Evolutionary conservation across 768 basidiomycete species (phyloP).

Genomic region (Imleria badia): DNA sequence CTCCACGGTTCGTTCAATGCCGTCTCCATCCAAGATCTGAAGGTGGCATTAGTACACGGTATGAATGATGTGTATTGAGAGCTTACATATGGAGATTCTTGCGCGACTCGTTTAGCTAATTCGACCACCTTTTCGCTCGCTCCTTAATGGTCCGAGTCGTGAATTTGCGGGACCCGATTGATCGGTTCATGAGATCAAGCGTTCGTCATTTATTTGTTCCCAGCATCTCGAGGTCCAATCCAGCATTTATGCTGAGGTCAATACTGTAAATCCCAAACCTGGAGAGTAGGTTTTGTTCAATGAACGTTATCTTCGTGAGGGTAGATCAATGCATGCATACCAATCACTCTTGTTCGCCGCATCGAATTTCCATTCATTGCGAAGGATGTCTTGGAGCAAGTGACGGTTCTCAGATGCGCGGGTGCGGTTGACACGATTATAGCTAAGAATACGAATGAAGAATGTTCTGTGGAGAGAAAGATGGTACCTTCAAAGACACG

Average conservation of each 20-base stretch:
- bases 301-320: background rate
- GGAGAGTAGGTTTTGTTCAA: background rate
- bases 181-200: slow-evolving; percentile 63
- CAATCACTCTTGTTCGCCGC: slow-evolving; percentile 83
- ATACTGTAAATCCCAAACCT: slow-evolving; percentile 76
- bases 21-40: slow-evolving; percentile 71
- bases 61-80: background rate
- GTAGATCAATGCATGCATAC: slow-evolving; percentile 34
- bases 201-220: slow-evolving; percentile 75
- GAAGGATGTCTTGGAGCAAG: slow-evolving; percentile 59
- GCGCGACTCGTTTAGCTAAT: slow-evolving; percentile 67
- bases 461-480: background rate
- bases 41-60: background rate
- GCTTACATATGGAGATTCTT: slow-evolving; percentile 60
- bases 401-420: slow-evolving; percentile 66
- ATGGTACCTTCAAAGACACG: slow-evolving; percentile 25
- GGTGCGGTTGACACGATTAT: slow-evolving; percentile 73
- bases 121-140: slow-evolving; percentile 67
- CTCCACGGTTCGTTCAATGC: slow-evolving; percentile 60
- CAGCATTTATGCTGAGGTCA: slow-evolving; percentile 66
- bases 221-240: slow-evolving; percentile 80
- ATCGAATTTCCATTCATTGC: slow-evolving; percentile 72
- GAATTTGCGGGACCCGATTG: slow-evolving; percentile 62
- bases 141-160: slow-evolving; percentile 63
- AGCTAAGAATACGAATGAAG: slow-evolving; percentile 39